Conservation (phyloP, 345 rosid species). For the Isatis tinctoria region DNA sequence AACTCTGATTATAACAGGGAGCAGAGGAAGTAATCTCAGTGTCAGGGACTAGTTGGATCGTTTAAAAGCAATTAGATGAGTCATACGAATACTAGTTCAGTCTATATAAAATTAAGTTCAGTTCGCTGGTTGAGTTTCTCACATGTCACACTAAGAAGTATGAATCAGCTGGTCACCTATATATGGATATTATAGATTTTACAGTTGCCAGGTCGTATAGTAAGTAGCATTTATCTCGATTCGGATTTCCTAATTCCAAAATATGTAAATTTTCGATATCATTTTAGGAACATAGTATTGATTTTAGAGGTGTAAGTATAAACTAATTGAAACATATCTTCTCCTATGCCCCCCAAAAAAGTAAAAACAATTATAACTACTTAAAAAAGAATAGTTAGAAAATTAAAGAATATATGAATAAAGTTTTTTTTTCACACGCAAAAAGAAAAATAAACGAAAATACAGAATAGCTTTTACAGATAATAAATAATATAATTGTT, state of each 20-base stretch:
- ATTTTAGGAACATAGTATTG: background rate
- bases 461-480: background rate
- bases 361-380: too few species aligned
- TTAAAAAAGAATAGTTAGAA: too few species aligned
- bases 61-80: background rate
- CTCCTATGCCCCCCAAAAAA: too few species aligned
- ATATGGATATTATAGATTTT: background rate
- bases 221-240: background rate
- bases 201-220: background rate
- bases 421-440: background rate
- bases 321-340: too few species aligned
- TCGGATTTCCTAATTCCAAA: background rate
- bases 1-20: background rate
- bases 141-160: background rate
- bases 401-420: background rate
- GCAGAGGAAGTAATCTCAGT: background rate
- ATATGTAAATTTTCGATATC: background rate
- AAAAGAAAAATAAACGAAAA: background rate
- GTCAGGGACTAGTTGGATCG: background rate
- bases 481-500: background rate
- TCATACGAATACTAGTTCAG: background rate
- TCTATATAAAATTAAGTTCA: background rate
- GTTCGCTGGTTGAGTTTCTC: background rate
- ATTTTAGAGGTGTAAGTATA: background rate
- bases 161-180: background rate